Percentiles rank a stretch among this genome's conserved stretches.
phyloP scores from a whole-genome alignment of 2,329 filamentous ascomycete genomes.

The Fusarium secorum region DNA sequence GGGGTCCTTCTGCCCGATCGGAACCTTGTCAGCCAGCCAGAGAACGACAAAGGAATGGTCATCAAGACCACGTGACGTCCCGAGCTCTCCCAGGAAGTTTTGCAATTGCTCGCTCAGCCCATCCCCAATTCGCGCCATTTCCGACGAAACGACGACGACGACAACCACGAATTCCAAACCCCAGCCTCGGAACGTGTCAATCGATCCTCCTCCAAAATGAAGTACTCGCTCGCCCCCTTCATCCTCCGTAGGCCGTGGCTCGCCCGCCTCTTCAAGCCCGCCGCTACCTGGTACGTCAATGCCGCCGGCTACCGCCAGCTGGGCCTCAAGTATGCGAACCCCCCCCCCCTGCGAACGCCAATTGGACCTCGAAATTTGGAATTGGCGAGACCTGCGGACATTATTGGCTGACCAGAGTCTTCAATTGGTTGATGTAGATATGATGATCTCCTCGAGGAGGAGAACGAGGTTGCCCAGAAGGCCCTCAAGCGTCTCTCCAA shows the following conservation, averaged over 20 bases:
- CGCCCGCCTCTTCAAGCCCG: conserved; percentile 74
- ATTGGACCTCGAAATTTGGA: conserved; percentile 27
- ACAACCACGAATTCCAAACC: conserved; percentile 30
- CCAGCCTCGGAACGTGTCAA: conserved; percentile 38
- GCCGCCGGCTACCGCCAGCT: conserved; percentile 92
- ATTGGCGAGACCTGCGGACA: not conserved
- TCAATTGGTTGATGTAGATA: conserved; percentile 62
- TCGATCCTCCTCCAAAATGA: conserved; percentile 62
- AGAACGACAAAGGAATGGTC: conserved; percentile 39
- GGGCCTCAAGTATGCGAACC: conserved; percentile 76
- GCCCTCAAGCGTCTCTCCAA: conserved; percentile 90
- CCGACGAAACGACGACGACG: conserved; percentile 39
- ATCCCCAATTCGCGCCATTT: conserved; percentile 48
- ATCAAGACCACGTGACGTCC: conserved; percentile 48
- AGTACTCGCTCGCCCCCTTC: conserved; percentile 75
- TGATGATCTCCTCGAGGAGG: conserved; percentile 95
- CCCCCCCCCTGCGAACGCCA: conserved; percentile 15
- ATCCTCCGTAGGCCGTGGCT: conserved; percentile 89
- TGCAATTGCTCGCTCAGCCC: conserved; percentile 43
- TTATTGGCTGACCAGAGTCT: conserved; percentile 36
- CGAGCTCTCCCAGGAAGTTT: conserved; percentile 45
- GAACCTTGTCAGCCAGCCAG: conserved; percentile 22
- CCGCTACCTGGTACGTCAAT: conserved; percentile 88
- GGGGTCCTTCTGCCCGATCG: conserved; percentile 27
- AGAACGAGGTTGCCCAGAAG: conserved; percentile 84